A percentile compares a stretch with the other conserved stretches of the same genome.
These are phyloP conservation scores for Trichoderma reesei DNA, from an alignment of 495 filamentous ascomycete species.

Conservation along the genomic window DNA sequence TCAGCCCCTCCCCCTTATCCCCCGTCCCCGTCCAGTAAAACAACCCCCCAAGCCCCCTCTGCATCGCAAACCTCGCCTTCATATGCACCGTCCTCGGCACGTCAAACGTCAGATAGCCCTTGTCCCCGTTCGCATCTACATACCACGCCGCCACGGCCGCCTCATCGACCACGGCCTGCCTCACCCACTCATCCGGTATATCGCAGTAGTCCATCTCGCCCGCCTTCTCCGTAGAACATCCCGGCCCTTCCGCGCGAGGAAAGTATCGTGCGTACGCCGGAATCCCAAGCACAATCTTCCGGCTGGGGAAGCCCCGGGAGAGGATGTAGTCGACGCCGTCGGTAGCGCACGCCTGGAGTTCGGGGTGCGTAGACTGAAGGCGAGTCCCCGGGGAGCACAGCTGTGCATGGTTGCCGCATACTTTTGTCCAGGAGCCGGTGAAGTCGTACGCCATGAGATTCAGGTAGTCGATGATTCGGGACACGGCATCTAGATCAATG, in stretches of 20 bases:
- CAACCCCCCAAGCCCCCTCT: constrained; percentile 56
- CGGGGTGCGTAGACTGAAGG: constrained; percentile 11
- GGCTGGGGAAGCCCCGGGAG: constrained; percentile 47
- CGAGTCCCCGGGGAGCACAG: constrained; percentile 39
- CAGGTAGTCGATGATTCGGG: constrained; percentile 54
- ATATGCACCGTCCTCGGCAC: constrained; percentile 58
- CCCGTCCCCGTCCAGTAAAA: constrained; percentile 80
- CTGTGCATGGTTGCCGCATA: constrained; percentile 64
- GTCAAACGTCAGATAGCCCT: constrained; percentile 69
- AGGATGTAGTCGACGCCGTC: constrained; percentile 52
- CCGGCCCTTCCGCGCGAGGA: constrained; percentile 47
- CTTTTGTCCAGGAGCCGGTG: constrained; percentile 57
- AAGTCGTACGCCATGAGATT: constrained; percentile 88
- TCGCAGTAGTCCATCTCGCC: constrained; percentile 55
- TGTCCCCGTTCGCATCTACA: constrained; percentile 19
- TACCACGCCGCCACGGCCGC: constrained; percentile 50
- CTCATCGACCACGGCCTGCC: constrained; percentile 41
- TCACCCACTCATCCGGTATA: constrained; percentile 46
- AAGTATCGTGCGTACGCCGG: constrained; percentile 71
- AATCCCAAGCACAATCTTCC: constrained; percentile 64
- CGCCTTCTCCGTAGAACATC: constrained; percentile 45
- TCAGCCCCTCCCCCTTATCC: constrained; percentile 48
- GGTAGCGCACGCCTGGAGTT: constrained; percentile 42
- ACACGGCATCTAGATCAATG: constrained; percentile 53
- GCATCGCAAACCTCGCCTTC: constrained; percentile 61